Evolutionary conservation across 208 protist species (phyloP), one percentile per base, ranked within the genome.

Genomic region (Acanthamoeba culbertsoni): DNA sequence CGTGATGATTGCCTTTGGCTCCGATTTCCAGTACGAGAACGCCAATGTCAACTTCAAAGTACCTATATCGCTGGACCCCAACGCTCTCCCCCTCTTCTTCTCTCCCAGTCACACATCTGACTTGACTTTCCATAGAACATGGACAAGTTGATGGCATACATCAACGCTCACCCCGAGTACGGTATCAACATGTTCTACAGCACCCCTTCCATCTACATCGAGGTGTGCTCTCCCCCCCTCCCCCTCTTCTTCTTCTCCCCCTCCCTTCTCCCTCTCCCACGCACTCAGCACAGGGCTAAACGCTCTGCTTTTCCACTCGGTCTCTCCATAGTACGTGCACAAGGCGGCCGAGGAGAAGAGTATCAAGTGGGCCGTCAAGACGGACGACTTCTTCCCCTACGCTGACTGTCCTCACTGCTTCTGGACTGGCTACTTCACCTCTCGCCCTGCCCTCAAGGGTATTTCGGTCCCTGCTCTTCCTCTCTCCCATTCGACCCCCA

Each of bases 361-460:
- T 14, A 86, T 86, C 75, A 45, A 28, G 3, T 91, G 84, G 84
- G 37, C 48, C 18, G 46, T 91, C 42, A 91, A 91, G 43, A 91
- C 84, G 26, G 57, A 86, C 53, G 96, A 97, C 75, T 97, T 97
- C 59, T 94, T 97, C 26, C 96, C 95, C 23, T 97, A 97, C 57
- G 95, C 95, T 42, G 96, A 97, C 53, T 40, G 33, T n/a, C 33
- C 55, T 31, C 59, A 93, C 33, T 55, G 57, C 35, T 93, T 75
- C 42, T 94, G 93, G 93, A 93, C 93, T 2, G 93, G 93, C 65
- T 94, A 91, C 57, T 93, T 79, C 45, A 93, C 93, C n/a, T 93
- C 86, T 7, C 92, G 77, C 31, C 45, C 48, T 8, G 57, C 37
- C 6, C 79, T 94, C 31, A 94, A 94, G 51, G 75, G 55, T 33